Evolutionary conservation across 148 eudicot species (phyloP), one percentile per base, ranked within the genome.

Genomic region (Vaccinium myrtillus): DNA sequence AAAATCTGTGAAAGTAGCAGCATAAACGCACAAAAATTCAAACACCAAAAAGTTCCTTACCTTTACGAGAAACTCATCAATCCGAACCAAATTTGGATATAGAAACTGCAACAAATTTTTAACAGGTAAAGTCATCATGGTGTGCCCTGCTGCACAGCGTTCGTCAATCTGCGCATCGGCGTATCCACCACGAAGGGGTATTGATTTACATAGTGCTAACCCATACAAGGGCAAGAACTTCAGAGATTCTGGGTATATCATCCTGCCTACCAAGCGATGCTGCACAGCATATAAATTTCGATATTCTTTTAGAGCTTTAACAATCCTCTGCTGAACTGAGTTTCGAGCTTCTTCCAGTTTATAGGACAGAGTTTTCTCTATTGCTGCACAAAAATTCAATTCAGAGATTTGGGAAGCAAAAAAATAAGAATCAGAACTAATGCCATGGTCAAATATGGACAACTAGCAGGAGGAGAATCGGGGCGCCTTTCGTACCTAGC

Each of bases 241-340:
- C 78, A 97, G 85, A 51, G 99, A 93, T 83, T 97, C 99, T 30
- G 99, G 99, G 90, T 92, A 97, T 73, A 97, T 95, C 98, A 97
- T 90, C 90, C 95, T 90, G 85, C 98, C 95, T 83, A 90, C 88
- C 93, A 97, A 83, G 56, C 98, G 95, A 88, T 97, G 95, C 84
- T 97, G 98, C 69, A 91, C 93, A 53, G 99, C 93, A 89, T 95
- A 92, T 21, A 97, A 92, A 86, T 94, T 97, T 30, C 99, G 89
- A 87, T 95, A 95, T 88, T 97, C 99, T 90, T 87, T 93, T 7
- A 97, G 88, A 63, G 94, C 89, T 85, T 95, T 97, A 81, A 97
- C 98, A 78, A 94, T 90, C 88, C 89, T 91, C 63, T 84, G 85
- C 79, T 87, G 98, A 88, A 95, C 56, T 55, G 88, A 87, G 85